Base-by-base conservation (phyloP, 768 basidiomycete genomes). In the Gymnopilus junonius region DNA sequence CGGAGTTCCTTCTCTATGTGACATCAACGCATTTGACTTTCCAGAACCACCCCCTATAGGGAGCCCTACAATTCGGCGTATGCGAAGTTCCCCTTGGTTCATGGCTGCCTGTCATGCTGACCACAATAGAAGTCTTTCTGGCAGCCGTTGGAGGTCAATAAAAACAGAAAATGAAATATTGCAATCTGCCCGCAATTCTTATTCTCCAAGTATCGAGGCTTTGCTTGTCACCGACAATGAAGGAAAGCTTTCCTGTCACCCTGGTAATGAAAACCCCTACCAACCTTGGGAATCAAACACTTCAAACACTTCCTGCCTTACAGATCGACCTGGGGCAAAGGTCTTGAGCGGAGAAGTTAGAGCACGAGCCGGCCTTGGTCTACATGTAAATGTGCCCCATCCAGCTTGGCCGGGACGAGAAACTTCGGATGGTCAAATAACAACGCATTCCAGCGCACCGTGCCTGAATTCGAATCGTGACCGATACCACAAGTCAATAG, bases 71-170 rank as follows among this genome's bases (percentile, higher is more conserved):
- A 70, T 82, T 29, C 76, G 81, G 14, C 75, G 78, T 40, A 80
- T 83, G 77, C 77, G 77, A 45, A 82, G 80, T 65, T 78, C 79
- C 14, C 82, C 81, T 32, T 73, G 80, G 73, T 79, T 80, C 63
- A 72, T 71, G 25, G 40, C 42, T 34, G 63, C 48, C 6, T 51
- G 48, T 51, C 48, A 55, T 17, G 51, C 20, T 14, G 53, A 54
- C 5, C 72, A 71, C 37, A 74, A 74, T 27, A 70, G 70, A 31
- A 67, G 73, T 48, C 42, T 61, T 59, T 32, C 35, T 46, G 63
- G 29, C 61, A 59, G 48, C 7, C 42, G 54, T 31, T 59, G 58
- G 53, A 42, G 40, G 34, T 46, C 50, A n/a, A 45, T 27, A 12
- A 43, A 55, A n/a, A 42, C 48, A 25, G 50, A n/a, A 8, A 39